Evolutionary conservation across 768 basidiomycete genomes (phyloP), one percentile per base, ranked within the genome.

Genomic region (Wakefieldia striispora): DNA sequence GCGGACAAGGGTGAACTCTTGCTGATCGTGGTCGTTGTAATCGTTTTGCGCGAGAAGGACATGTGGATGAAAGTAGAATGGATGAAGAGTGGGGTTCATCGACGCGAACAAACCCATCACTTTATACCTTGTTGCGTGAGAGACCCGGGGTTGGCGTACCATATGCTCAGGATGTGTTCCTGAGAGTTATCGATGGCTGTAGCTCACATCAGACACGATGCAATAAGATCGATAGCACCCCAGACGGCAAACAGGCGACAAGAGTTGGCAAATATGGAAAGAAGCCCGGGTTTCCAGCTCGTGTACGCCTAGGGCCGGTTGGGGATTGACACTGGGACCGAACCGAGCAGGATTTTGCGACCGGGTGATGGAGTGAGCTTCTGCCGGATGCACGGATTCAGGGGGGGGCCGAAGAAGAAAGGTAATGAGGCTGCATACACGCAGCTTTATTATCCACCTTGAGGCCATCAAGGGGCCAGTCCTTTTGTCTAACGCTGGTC

Each of bases 91-190:
- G 40, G 16, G 6, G 37, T 20, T 19, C 24, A 23, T 8, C 8
- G 16, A 43, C 9, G 24, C 23, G 21, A 7, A 10, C 14, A 19
- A 4, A 6, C 12, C 37, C 29, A 21, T 10, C 40, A 12, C 40
- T 59, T 62, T 62, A 64, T 65, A 59, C 36, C 34, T 33, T 16
- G 29, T 3, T 13, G 29, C 40, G 17, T 33, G 52, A 43, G 52
- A 43, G 39, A 43, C 12, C 21, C 17, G 19, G 13, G 3, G 16
- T 19, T 21, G 29, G 11, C 36, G 24, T 13, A 14, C 23, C n/a
- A 27, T 38, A 37, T 45, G 10, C 17, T 37, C 20, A 33, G 20
- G 5, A 36, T 53, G 59, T 36, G 37, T 47, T 34, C 33, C 26
- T 7, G 47, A 54, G 43, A 16, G 19, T 42, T 47, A 40, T 49